Conservation (phyloP, 257 asterid genomes). For the Fraxinus pennsylvanica region DNA sequence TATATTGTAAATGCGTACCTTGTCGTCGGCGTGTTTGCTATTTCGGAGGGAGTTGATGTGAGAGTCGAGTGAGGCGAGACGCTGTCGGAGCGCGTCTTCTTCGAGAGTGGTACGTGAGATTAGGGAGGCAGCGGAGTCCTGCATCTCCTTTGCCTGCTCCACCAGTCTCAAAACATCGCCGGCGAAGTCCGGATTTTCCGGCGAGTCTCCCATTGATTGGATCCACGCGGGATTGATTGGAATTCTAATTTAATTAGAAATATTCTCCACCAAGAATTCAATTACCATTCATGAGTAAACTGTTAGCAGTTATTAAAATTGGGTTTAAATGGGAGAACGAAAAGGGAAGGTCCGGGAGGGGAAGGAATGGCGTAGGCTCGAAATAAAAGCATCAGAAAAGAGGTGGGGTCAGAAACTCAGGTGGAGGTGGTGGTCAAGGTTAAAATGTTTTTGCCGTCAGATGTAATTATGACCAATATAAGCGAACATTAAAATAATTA, state of each 20-base stretch:
- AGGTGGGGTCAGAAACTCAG: too few relatives aligned
- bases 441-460: too few relatives aligned
- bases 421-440: too few relatives aligned
- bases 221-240: not conserved
- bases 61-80: conserved; percentile 69
- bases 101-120: conserved; percentile 73
- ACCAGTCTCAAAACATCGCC: conserved; percentile 49
- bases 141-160: conserved; percentile 88
- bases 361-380: not conserved
- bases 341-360: not conserved
- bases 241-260: not conserved
- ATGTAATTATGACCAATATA: too few relatives aligned
- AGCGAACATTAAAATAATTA: too few relatives aligned
- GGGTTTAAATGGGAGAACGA: not conserved
- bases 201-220: conserved; percentile 47
- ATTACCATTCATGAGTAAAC: not conserved
- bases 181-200: conserved; percentile 37
- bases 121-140: conserved; percentile 76
- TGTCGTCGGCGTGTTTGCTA: conserved; percentile 43
- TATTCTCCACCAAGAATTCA: not conserved
- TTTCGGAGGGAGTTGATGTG: conserved; percentile 56
- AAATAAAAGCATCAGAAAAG: too few relatives aligned
- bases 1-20: conserved; percentile 35
- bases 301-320: too few relatives aligned
- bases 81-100: conserved; percentile 86